phyloP scores from a whole-genome alignment of 2,329 filamentous ascomycete genomes.

The Cercospora sp. region DNA sequence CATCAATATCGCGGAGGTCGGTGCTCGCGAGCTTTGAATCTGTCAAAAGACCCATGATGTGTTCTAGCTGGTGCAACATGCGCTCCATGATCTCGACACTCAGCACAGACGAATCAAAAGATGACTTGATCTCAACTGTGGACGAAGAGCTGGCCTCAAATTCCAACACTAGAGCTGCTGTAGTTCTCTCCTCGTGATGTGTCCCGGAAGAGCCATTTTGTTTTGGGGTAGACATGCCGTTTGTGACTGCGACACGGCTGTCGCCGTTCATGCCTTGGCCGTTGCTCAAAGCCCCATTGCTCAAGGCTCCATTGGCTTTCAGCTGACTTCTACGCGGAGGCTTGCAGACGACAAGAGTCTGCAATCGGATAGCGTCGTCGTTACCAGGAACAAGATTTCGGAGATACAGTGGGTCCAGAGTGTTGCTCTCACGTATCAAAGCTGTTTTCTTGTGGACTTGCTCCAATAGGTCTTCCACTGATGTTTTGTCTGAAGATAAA shows the following conservation, averaged over 20 bases:
- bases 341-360: neutral
- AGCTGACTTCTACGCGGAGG: neutral
- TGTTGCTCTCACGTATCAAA: neutral
- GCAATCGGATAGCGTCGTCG: neutral
- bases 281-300: neutral
- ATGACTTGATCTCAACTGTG: neutral
- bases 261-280: neutral
- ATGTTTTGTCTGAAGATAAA: neutral
- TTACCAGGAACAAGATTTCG: neutral
- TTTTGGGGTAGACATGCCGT: neutral
- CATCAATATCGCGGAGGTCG: neutral
- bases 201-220: neutral
- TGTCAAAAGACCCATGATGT: neutral
- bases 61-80: slow-evolving; percentile 2
- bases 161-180: neutral
- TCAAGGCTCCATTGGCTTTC: neutral
- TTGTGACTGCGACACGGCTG: neutral
- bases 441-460: neutral
- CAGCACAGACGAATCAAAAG: neutral
- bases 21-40: neutral
- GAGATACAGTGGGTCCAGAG: neutral
- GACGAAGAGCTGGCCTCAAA: neutral
- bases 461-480: neutral
- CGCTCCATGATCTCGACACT: neutral
- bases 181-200: neutral